Base-by-base conservation (phyloP, 768 basidiomycete species). In the Pulveroboletus sp. region DNA sequence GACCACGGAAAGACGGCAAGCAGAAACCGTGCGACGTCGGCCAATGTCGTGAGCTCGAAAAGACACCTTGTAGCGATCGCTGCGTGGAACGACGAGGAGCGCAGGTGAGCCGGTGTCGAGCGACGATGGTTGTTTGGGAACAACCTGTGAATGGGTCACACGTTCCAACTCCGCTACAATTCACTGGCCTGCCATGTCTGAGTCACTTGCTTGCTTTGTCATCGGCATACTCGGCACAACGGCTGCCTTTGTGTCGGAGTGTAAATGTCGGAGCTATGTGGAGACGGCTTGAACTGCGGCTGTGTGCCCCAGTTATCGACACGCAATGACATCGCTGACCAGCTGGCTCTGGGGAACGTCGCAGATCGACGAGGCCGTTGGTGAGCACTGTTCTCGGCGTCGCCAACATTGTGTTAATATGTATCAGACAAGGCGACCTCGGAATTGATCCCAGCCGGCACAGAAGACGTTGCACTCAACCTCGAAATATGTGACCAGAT, bases 401-500 rank as follows among this genome's bases (percentile, higher is more conserved):
- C 37, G 11, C 17, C 8, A 27, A 51, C 37, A 40, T 43, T 40
- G 56, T 11, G 5, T 44, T 53, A 43, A 56, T 47, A 33, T 55
- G 27, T 24, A 21, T 29, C 70, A 95, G 93, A 94, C 75, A 93
- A 90, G 72, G 90, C 90, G n/a, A 97, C 94, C 14, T 93, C 92
- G 4, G 91, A 94, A 67, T 75, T 92, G 21, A 70, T 92, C 45
- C 90, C 93, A 33, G 77, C 82, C 40, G 88, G 87, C 23, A 72
- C 82, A 44, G 91, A 94, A 65, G 92, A 97, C 68, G 93, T 98
- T 33, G 91, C 93, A 9, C 76, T 93, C 55, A 88, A 88, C 60
- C 87, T 99, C 50, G 93, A 97, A 66, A 91, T 97, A 75, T 93
- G 92, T 56, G 97, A 99, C 70, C 87, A 94, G 69, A 94, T 99